A percentile compares a stretch with the other conserved stretches of the same genome.
These are phyloP conservation scores for Tolypocladium tropicale DNA, from an alignment of 2,329 filamentous ascomycete species.

Conservation along the genomic window DNA sequence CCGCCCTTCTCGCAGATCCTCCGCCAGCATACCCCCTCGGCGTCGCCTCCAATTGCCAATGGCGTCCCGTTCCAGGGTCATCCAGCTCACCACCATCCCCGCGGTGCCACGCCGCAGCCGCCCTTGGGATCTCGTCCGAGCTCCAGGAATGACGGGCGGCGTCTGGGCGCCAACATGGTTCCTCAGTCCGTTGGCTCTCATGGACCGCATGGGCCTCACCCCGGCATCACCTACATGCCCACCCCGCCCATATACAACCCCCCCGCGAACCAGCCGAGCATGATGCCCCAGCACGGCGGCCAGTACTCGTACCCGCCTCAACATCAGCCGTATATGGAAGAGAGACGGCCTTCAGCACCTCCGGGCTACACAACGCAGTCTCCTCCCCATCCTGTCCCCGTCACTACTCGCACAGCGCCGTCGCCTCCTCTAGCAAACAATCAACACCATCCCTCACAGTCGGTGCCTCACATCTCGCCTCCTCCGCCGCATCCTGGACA, in stretches of 20 bases:
- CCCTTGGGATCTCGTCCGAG: constrained; percentile 53
- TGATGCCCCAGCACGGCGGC: constrained; percentile 27
- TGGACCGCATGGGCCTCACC: constrained; percentile 43
- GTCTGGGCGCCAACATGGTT: constrained; percentile 63
- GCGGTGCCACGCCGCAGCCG: constrained; percentile 75
- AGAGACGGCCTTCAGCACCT: constrained; percentile 67
- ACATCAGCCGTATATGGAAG: constrained; percentile 61
- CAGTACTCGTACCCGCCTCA: constrained; percentile 25
- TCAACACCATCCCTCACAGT: constrained; percentile 37
- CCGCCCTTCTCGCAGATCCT: constrained; percentile 71
- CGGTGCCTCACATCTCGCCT: constrained; percentile 39
- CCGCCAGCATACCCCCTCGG: constrained; percentile 71
- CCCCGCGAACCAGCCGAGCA: constrained; percentile 27
- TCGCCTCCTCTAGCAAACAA: constrained; percentile 49
- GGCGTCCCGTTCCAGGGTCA: constrained; percentile 57
- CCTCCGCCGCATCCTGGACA: constrained; percentile 26
- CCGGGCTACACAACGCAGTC: constrained; percentile 51
- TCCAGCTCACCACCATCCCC: constrained; percentile 29
- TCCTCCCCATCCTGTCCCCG: constrained; percentile 35
- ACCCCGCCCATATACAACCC: constrained; percentile 78
- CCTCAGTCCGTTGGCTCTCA: constrained; percentile 49
- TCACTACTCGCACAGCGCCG: constrained; percentile 40
- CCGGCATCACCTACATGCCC: constrained; percentile 71
- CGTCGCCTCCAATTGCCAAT: constrained; percentile 79
- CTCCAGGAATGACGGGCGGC: constrained; percentile 70